These are phyloP conservation scores for Leccinum subgranulosum DNA, from an alignment of 768 basidiomycete genomes.

Conservation along the genomic window DNA sequence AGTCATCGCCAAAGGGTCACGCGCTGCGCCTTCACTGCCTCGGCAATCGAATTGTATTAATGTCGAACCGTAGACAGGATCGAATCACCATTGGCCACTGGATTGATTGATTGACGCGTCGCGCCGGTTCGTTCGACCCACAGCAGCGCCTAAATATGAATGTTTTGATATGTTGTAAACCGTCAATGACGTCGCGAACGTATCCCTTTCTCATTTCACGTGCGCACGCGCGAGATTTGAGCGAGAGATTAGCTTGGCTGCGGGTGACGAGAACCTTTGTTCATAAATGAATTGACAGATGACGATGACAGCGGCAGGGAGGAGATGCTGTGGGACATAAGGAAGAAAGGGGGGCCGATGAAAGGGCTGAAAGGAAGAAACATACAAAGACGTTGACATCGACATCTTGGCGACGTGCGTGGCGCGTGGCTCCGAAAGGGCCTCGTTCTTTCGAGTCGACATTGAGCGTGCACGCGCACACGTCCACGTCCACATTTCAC, in stretches of 20 bases:
- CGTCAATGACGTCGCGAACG: background rate
- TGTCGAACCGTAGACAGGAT: background rate
- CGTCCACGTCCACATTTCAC: background rate
- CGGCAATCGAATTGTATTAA: background rate
- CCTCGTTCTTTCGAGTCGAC: background rate
- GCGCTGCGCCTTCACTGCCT: background rate
- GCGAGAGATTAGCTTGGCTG: background rate
- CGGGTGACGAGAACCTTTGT: background rate
- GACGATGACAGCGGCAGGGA: background rate
- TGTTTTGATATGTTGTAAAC: background rate
- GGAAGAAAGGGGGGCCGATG: background rate
- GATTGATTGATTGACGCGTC: background rate
- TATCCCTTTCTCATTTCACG: background rate
- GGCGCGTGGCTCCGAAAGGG: background rate
- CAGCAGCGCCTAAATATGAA: background rate
- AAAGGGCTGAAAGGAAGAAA: background rate
- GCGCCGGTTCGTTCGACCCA: background rate
- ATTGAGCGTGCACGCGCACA: background rate
- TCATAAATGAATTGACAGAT: background rate
- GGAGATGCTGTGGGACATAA: background rate
- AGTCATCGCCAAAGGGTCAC: background rate
- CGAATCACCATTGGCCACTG: background rate
- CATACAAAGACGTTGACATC: background rate
- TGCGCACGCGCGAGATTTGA: background rate
- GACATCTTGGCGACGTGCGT: background rate